Conservation (phyloP, 768 basidiomycete species). For the Kwoniella pini region DNA sequence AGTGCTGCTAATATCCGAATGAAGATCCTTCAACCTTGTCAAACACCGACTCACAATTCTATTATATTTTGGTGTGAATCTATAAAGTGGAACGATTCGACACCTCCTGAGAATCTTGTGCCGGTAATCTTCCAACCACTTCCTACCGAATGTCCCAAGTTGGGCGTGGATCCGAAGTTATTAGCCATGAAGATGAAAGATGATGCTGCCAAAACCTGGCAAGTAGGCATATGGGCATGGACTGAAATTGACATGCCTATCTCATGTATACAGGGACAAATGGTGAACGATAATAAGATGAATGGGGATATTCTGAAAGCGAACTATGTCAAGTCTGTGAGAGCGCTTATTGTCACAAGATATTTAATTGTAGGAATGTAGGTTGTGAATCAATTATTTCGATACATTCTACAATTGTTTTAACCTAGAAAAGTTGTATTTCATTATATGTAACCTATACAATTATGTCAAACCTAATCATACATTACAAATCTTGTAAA, state of each 20-base stretch:
- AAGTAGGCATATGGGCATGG: conserved; percentile 20
- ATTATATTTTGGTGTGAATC: conserved; percentile 20
- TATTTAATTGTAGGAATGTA: conserved; percentile 35
- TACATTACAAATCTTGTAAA: conserved; percentile 1
- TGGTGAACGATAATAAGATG: background rate
- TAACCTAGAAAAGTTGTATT: background rate
- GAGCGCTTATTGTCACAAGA: conserved; percentile 28
- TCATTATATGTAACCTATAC: conserved; percentile 10
- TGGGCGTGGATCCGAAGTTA: conserved; percentile 34
- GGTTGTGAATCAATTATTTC: background rate
- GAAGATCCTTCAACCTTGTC: background rate
- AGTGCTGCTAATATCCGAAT: conserved; percentile 13
- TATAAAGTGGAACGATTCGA: conserved; percentile 5
- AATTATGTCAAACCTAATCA: conserved; percentile 2
- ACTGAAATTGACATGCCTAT: conserved; percentile 21
- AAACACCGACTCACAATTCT: conserved; percentile 22
- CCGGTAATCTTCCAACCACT: conserved; percentile 27
- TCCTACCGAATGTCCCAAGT: conserved; percentile 25
- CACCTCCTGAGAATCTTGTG: background rate
- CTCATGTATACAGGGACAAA: too few species aligned
- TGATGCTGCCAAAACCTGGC: conserved; percentile 6
- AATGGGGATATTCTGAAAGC: background rate
- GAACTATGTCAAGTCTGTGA: background rate
- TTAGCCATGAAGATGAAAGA: conserved; percentile 17
- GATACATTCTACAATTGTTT: conserved; percentile 1